These are phyloP conservation scores for Microdochium nivale DNA, from an alignment of 2,329 filamentous ascomycete genomes.

Conservation along the genomic window DNA sequence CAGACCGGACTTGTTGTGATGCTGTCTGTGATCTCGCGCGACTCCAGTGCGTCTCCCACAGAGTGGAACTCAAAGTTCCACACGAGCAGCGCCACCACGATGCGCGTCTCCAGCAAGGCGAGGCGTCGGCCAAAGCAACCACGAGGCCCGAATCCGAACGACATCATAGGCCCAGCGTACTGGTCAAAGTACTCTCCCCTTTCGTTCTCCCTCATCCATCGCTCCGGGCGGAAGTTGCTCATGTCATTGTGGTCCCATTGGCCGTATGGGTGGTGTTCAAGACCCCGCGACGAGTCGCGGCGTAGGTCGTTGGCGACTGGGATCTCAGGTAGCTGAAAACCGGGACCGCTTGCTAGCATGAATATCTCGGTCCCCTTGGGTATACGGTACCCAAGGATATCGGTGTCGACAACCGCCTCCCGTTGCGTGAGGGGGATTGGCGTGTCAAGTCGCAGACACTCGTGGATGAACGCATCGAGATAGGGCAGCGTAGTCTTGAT, in stretches of 20 bases:
- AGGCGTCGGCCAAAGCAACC: not conserved
- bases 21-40: not conserved
- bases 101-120: not conserved
- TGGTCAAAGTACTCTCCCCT: conserved; percentile 5
- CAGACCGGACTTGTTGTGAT: not conserved
- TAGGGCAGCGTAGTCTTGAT: conserved; percentile 48
- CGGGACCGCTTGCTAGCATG: conserved; percentile 27
- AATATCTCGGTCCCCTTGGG: conserved; percentile 60
- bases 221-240: conserved; percentile 10
- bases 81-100: not conserved
- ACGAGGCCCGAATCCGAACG: not conserved
- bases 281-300: conserved; percentile 38
- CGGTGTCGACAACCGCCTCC: conserved; percentile 54
- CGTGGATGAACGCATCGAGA: conserved; percentile 69
- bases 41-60: not conserved
- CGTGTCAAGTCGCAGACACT: conserved; percentile 64
- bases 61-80: not conserved
- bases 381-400: conserved; percentile 54
- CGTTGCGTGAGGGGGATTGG: conserved; percentile 67
- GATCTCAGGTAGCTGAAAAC: conserved; percentile 38
- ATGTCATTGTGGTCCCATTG: conserved; percentile 53
- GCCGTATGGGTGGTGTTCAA: conserved; percentile 41
- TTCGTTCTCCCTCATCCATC: conserved; percentile 11
- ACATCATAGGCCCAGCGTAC: conserved; percentile 7
- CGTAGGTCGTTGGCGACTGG: conserved; percentile 31